Evolutionary conservation across 768 basidiomycete species (phyloP).

Genomic region (Boletus insuetus): DNA sequence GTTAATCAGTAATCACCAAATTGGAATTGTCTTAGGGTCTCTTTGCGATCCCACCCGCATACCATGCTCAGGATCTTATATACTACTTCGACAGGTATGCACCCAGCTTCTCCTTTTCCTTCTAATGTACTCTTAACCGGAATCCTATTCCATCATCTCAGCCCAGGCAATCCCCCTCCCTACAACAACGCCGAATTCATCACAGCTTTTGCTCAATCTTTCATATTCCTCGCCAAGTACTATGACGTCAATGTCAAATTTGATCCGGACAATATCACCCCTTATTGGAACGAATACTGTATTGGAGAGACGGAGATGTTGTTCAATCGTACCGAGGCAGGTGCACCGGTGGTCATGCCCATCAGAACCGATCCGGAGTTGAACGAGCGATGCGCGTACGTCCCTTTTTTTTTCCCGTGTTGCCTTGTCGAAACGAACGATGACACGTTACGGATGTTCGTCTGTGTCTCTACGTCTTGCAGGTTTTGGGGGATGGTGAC

Average conservation of each 20-base stretch:
- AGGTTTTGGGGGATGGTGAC: slow-evolving; percentile 19
- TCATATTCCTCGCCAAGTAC: slow-evolving; percentile 22
- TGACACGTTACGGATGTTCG: too few relatives aligned
- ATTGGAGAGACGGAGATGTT: slow-evolving; percentile 10
- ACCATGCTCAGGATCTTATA: slow-evolving; percentile 31
- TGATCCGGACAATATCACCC: slow-evolving; percentile 17
- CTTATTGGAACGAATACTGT: slow-evolving; percentile 7
- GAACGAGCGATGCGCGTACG: slow-evolving; percentile 13
- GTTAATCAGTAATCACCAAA: slow-evolving; percentile 1
- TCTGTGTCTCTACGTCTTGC: neutral
- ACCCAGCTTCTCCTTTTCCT: neutral
- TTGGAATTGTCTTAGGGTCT: slow-evolving; percentile 21
- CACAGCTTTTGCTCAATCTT: slow-evolving; percentile 25
- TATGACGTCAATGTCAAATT: slow-evolving; percentile 23
- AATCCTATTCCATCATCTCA: neutral
- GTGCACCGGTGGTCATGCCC: neutral
- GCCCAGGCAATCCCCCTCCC: slow-evolving; percentile 1
- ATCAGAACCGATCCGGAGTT: neutral
- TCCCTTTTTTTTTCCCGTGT: neutral
- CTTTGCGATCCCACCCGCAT: slow-evolving; percentile 30
- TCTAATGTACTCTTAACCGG: neutral
- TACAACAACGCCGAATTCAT: slow-evolving; percentile 30
- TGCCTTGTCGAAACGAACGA: neutral
- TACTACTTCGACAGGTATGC: slow-evolving; percentile 40
- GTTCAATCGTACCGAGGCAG: slow-evolving; percentile 10